A percentile compares a stretch with the other conserved stretches of the same genome.
Conservation (phyloP, 176 grass and related monocot genomes). For the Ensete glaucum region DNA sequence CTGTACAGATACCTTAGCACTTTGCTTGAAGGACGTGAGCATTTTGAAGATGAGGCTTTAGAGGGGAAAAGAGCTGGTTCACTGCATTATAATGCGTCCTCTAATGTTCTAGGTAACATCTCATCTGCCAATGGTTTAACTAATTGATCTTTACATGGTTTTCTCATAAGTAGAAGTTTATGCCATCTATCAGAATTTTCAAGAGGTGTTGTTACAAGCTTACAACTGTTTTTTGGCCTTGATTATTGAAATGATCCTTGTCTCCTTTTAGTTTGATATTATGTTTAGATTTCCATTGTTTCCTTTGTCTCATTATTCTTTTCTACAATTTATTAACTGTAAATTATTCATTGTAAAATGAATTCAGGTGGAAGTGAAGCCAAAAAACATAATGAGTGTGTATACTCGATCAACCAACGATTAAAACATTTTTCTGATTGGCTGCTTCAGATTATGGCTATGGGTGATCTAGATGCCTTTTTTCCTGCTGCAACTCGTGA, state of each 20-base stretch:
- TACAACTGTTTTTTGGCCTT: background rate
- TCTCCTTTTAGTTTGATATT: too few relatives aligned
- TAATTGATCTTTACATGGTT: too few relatives aligned
- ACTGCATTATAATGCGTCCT: background rate
- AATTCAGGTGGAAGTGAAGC: conserved; percentile 6
- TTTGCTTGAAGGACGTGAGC: conserved; percentile 24
- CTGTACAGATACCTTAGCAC: conserved; percentile 26
- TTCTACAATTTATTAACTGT: background rate
- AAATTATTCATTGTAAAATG: background rate
- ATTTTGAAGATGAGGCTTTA: conserved; percentile 26
- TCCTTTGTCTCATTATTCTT: background rate
- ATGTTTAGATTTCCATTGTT: too few relatives aligned
- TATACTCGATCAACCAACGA: conserved; percentile 24
- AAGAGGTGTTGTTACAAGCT: background rate
- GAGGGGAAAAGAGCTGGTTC: conserved; percentile 3
- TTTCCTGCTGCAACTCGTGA: conserved; percentile 28
- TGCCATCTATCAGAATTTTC: background rate
- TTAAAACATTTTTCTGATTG: conserved; percentile 31
- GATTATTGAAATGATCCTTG: background rate
- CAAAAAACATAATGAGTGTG: conserved; percentile 7
- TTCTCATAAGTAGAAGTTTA: background rate
- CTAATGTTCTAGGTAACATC: conserved; percentile 1
- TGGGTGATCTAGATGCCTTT: conserved; percentile 30
- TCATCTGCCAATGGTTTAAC: background rate
- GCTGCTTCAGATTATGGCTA: conserved; percentile 27